These are phyloP conservation scores for Kodamaea arcana DNA, from an alignment of 1,139 yeast genomes.

Conservation along the genomic window DNA sequence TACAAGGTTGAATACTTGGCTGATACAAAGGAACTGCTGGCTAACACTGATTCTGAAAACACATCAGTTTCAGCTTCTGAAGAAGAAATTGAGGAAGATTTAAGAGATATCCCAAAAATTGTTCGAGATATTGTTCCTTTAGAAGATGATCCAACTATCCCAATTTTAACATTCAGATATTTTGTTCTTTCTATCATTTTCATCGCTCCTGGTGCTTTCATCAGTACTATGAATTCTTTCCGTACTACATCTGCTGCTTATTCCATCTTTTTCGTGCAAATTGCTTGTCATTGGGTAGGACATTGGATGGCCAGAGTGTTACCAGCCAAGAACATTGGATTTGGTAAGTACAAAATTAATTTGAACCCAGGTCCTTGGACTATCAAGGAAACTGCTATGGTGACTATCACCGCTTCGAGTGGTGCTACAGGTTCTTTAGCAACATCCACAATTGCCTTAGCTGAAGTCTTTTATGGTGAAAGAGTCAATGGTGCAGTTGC, in stretches of 20 bases:
- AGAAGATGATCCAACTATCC: constrained; percentile 31
- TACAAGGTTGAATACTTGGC: constrained; percentile 6
- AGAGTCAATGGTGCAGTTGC: constrained; percentile 28
- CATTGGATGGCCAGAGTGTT: constrained; percentile 32
- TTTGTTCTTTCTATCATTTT: constrained; percentile 35
- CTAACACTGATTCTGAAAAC: constrained; percentile 7
- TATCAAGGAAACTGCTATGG: constrained; percentile 41
- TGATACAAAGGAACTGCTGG: constrained; percentile 7
- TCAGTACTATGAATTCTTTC: constrained; percentile 45
- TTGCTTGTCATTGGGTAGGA: constrained; percentile 42
- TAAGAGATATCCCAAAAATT: constrained; percentile 23
- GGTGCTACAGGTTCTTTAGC: constrained; percentile 47
- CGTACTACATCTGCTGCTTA: constrained; percentile 46
- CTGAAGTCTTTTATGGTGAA: constrained; percentile 35
- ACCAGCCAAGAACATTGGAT: constrained; percentile 23
- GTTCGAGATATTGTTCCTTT: constrained; percentile 33
- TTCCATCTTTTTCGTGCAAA: constrained; percentile 44
- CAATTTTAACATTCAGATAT: constrained; percentile 40
- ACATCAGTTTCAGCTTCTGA: constrained; percentile 6
- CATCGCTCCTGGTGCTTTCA: constrained; percentile 45
- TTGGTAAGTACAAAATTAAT: constrained; percentile 19
- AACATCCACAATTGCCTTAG: constrained; percentile 38
- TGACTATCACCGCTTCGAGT: constrained; percentile 42
- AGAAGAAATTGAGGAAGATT: constrained; percentile 12
- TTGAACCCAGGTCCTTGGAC: constrained; percentile 48